Evolutionary conservation across 2,329 filamentous ascomycete genomes (phyloP).

Genomic region (Claviceps sp.): DNA sequence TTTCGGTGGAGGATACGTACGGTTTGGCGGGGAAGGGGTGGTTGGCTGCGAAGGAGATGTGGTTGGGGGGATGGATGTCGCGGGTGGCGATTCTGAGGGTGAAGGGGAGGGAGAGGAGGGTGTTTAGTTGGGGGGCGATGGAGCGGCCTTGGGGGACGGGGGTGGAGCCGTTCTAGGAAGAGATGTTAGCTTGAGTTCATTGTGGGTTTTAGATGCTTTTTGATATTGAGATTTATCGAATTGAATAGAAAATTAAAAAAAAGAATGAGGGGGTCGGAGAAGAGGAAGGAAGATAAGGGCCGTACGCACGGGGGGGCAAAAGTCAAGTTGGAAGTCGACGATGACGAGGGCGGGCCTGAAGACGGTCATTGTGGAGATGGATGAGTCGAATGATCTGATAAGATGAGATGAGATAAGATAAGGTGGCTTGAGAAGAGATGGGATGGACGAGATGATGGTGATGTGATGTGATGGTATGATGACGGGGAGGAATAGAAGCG

Average conservation of each 20-base stretch:
- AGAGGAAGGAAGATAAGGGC: background rate
- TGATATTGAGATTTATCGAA: too few relatives aligned
- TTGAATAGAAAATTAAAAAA: background rate
- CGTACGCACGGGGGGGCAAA: slow-evolving; percentile 64
- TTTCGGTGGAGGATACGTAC: slow-evolving; percentile 49
- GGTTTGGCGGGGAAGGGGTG: slow-evolving; percentile 51
- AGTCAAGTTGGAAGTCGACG: slow-evolving; percentile 89
- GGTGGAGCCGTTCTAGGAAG: slow-evolving; percentile 65
- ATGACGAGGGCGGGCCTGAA: slow-evolving; percentile 49
- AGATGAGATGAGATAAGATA: background rate
- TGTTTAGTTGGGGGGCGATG: slow-evolving; percentile 59
- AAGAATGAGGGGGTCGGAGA: background rate
- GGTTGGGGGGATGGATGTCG: slow-evolving; percentile 74
- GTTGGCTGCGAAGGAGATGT: slow-evolving; percentile 81
- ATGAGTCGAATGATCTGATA: background rate
- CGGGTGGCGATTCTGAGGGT: slow-evolving; percentile 68
- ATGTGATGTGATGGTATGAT: too few relatives aligned
- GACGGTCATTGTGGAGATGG: slow-evolving; percentile 1
- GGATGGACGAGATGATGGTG: background rate
- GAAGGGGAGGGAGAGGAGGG: slow-evolving; percentile 60
- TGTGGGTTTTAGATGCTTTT: too few relatives aligned
- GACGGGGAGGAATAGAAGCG: too few relatives aligned
- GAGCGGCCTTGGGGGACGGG: slow-evolving; percentile 62
- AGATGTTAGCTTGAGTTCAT: background rate
- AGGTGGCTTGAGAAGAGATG: background rate